These are phyloP conservation scores for Ascochyta koolunga DNA, from an alignment of 2,329 filamentous ascomycete species.

Conservation along the genomic window DNA sequence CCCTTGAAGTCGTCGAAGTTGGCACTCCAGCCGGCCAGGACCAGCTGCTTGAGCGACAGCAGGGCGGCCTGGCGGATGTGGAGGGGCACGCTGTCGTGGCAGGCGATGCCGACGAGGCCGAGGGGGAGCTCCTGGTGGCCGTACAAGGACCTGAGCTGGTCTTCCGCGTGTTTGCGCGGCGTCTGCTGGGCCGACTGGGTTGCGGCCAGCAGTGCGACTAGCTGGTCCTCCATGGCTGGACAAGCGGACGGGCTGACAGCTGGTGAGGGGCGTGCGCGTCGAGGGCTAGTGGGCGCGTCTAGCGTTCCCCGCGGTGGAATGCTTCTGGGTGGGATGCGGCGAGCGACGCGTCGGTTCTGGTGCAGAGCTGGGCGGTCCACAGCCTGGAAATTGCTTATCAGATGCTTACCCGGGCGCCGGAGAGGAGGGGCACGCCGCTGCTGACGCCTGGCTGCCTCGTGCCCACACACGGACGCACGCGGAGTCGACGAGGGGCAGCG, in stretches of 20 bases:
- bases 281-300: constrained; percentile 37
- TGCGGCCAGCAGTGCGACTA: constrained; percentile 84
- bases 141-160: constrained; percentile 76
- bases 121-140: constrained; percentile 74
- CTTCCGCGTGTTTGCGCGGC: constrained; percentile 84
- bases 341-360: constrained; percentile 33
- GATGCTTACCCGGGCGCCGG: too few species aligned
- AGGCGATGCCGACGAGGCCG: constrained; percentile 79
- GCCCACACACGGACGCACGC: constrained; percentile 10
- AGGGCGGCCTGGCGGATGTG: constrained; percentile 84
- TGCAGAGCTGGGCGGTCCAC: constrained; percentile 22
- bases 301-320: constrained; percentile 30
- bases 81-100: constrained; percentile 73
- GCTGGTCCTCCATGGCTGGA: constrained; percentile 81
- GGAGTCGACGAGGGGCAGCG: not conserved
- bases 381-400: constrained; percentile 22
- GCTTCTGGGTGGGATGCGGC: constrained; percentile 8
- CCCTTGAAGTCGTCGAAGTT: constrained; percentile 74
- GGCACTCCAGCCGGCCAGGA: constrained; percentile 82
- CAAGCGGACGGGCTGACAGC: not conserved
- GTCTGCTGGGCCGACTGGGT: constrained; percentile 79
- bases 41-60: constrained; percentile 79
- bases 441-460: constrained; percentile 18
- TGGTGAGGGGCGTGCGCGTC: constrained; percentile 29
- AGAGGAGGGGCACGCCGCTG: constrained; percentile 33